Conservation (phyloP, 1,139 yeast genomes). For the Magnusiomyces suaveolens region DNA sequence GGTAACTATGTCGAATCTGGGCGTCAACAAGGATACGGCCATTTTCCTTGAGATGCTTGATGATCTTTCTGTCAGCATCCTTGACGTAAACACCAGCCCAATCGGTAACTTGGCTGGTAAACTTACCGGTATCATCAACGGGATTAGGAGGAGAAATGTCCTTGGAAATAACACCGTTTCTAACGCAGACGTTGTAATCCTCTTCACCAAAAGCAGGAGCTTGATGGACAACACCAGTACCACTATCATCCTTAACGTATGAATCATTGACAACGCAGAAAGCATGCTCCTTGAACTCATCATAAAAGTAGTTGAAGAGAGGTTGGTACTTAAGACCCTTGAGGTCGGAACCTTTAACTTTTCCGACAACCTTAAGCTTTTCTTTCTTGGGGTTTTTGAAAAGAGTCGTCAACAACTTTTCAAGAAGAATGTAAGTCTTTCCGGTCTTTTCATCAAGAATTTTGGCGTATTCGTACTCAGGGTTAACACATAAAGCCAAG, state of each 20-base stretch:
- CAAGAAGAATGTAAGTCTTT: conserved; percentile 71
- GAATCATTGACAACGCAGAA: conserved; percentile 73
- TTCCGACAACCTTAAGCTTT: conserved; percentile 73
- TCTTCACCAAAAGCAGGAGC: conserved; percentile 99
- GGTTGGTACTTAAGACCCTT: conserved; percentile 77
- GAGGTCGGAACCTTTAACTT: conserved; percentile 66
- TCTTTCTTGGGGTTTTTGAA: conserved; percentile 93
- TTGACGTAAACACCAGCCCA: conserved; percentile 82
- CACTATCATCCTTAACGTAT: conserved; percentile 86
- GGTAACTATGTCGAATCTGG: conserved; percentile 91
- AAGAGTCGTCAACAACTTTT: conserved; percentile 65
- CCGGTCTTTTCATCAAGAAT: conserved; percentile 82
- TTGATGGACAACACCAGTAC: conserved; percentile 98
- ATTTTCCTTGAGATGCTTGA: conserved; percentile 66
- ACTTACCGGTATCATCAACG: conserved; percentile 82
- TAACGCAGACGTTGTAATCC: conserved; percentile 78
- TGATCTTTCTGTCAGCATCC: conserved; percentile 89
- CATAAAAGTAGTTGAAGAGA: conserved; percentile 69
- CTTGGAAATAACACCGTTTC: conserved; percentile 63
- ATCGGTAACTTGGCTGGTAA: conserved; percentile 63
- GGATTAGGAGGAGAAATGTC: conserved; percentile 79
- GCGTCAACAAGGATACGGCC: conserved; percentile 69
- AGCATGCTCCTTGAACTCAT: conserved; percentile 59
- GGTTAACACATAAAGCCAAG: conserved; percentile 83
- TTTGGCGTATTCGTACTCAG: conserved; percentile 83